Evolutionary conservation across 169 alveolate species (phyloP).

Genomic region (Plasmodium vinckei): DNA sequence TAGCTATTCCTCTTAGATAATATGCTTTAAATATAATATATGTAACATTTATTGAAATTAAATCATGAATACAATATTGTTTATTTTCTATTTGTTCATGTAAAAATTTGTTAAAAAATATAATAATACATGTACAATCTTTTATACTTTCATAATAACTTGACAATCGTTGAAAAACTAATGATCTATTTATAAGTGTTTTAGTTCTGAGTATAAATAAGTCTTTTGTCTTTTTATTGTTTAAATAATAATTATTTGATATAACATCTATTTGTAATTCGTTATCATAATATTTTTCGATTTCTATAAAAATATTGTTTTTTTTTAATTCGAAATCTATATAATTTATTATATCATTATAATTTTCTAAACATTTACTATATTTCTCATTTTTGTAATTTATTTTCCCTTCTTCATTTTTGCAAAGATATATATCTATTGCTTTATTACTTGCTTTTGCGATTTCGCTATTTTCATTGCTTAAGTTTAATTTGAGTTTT

Average conservation of each 20-base stretch:
- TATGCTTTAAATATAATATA: conserved; percentile 68
- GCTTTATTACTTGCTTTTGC: conserved; percentile 14
- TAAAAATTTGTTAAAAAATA: conserved; percentile 69
- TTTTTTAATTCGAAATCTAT: conserved; percentile 71
- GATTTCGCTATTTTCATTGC: conserved; percentile 11
- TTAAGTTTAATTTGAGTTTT: neutral
- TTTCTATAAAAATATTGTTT: conserved; percentile 70
- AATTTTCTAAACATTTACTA: conserved; percentile 70
- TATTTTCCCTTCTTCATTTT: conserved; percentile 70
- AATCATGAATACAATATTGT: conserved; percentile 17
- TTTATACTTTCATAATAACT: conserved; percentile 53
- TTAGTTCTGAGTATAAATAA: conserved; percentile 67
- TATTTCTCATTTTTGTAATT: conserved; percentile 49
- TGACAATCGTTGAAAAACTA: conserved; percentile 46
- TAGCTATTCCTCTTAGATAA: conserved; percentile 74
- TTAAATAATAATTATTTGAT: conserved; percentile 33
- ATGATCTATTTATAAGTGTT: conserved; percentile 67
- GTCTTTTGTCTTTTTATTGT: conserved; percentile 46
- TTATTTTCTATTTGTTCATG: conserved; percentile 3
- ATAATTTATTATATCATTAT: conserved; percentile 67
- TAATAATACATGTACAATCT: conserved; percentile 60
- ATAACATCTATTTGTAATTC: conserved; percentile 53
- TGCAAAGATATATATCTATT: conserved; percentile 31
- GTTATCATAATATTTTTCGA: conserved; percentile 61
- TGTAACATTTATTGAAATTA: conserved; percentile 26